A percentile compares a stretch with the other conserved stretches of the same genome.
Evolutionary conservation across 2,329 filamentous ascomycete species (phyloP).

Genomic region (Harringtonia lauricola): DNA sequence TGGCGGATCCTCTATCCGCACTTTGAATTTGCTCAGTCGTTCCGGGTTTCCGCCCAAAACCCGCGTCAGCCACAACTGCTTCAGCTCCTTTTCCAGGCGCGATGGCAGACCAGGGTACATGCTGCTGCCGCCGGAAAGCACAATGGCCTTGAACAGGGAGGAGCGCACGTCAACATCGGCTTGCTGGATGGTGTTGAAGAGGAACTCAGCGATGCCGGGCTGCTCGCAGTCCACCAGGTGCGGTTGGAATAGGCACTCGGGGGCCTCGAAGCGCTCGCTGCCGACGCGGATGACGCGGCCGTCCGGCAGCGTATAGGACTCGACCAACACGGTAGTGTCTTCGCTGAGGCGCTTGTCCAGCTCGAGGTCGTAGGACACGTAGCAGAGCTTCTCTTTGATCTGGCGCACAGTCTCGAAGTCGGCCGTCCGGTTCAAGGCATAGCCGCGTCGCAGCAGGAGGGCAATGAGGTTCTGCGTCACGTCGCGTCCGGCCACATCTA

Average conservation of each 20-base stretch:
- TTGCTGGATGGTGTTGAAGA: slow-evolving; percentile 97
- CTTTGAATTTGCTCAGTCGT: slow-evolving; percentile 96
- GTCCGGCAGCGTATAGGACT: slow-evolving; percentile 94
- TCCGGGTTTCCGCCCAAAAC: slow-evolving; percentile 88
- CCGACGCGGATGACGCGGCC: slow-evolving; percentile 93
- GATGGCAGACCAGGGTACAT: slow-evolving; percentile 98
- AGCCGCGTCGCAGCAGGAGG: slow-evolving; percentile 83
- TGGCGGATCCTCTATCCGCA: slow-evolving; percentile 95
- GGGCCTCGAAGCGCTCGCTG: slow-evolving; percentile 94
- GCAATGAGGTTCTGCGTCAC: slow-evolving; percentile 98
- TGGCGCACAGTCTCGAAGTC: slow-evolving; percentile 98
- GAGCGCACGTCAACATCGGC: slow-evolving; percentile 92
- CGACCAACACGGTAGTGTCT: slow-evolving; percentile 92
- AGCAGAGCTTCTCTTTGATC: slow-evolving; percentile 99
- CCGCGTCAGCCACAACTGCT: slow-evolving; percentile 94
- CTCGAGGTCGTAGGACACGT: slow-evolving; percentile 95
- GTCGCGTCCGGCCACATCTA: slow-evolving; percentile 93
- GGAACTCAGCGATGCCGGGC: slow-evolving; percentile 88
- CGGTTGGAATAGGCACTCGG: slow-evolving; percentile 96
- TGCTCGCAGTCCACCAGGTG: slow-evolving; percentile 97
- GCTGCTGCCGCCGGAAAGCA: slow-evolving; percentile 91
- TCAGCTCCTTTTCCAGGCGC: slow-evolving; percentile 93
- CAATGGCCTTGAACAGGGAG: slow-evolving; percentile 93
- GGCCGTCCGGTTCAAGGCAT: slow-evolving; percentile 93
- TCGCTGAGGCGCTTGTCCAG: slow-evolving; percentile 92